Conservation (phyloP, 768 basidiomycete species). For the Fomitopsis pulvina region DNA sequence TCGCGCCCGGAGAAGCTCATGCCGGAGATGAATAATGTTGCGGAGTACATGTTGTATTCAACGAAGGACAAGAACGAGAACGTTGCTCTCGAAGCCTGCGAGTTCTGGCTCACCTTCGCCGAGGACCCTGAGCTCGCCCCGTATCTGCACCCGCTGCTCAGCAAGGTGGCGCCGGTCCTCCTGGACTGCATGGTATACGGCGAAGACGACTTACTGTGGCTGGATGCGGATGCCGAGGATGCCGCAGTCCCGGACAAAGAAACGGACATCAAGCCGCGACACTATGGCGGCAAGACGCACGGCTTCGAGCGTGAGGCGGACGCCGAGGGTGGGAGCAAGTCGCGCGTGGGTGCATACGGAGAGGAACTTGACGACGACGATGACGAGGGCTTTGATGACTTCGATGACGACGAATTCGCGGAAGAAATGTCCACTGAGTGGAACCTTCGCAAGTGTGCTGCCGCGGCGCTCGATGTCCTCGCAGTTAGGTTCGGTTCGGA, state of each 20-base stretch:
- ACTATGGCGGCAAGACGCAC: conserved; percentile 83
- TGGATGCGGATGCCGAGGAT: conserved; percentile 88
- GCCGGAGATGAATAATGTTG: conserved; percentile 92
- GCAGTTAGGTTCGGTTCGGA: conserved; percentile 91
- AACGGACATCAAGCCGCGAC: conserved; percentile 92
- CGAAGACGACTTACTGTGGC: conserved; percentile 91
- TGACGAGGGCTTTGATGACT: conserved; percentile 69
- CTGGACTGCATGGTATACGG: conserved; percentile 97
- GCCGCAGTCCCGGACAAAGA: conserved; percentile 89
- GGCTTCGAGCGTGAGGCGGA: conserved; percentile 69
- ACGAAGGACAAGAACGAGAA: conserved; percentile 97
- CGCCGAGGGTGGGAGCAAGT: conserved; percentile 26
- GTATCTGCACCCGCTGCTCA: conserved; percentile 79
- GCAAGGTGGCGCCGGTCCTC: conserved; percentile 91
- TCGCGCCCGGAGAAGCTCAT: conserved; percentile 94
- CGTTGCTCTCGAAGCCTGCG: conserved; percentile 96
- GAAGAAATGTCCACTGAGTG: conserved; percentile 98
- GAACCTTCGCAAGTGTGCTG: conserved; percentile 98
- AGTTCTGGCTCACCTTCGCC: conserved; percentile 99
- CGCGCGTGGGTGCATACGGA: conserved; percentile 56
- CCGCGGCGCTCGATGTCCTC: conserved; percentile 94
- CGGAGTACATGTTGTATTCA: conserved; percentile 98
- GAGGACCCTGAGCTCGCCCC: conserved; percentile 86
- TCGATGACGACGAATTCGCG: conserved; percentile 88
- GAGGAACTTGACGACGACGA: conserved; percentile 81